Evolutionary conservation across 352 stramenopile species (phyloP), one percentile per base, ranked within the genome.

Genomic region (Pythium aphanidermatum): DNA sequence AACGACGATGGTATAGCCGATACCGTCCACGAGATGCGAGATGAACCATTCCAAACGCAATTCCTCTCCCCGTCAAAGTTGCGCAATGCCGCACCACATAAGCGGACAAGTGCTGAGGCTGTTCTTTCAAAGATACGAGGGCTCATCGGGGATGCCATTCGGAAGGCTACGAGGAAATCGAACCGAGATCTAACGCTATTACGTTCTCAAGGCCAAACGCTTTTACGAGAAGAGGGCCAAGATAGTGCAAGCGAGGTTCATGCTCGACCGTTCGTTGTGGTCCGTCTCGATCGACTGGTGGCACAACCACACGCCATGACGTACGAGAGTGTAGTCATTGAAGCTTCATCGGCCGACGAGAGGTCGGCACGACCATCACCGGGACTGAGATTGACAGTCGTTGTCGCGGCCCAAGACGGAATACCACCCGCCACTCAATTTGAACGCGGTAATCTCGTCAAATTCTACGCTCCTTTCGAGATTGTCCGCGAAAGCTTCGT

Each of bases 111-210:
- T 31, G 26, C 43, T 3, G 53, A 74, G 31, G 49, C 41, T 0
- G 48, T 60, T 28, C 33, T 67, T 19, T 37, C 50, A 12, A 86
- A 76, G 54, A 78, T 85, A 42, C 73, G 71, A 13, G 74, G 76
- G 24, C 50, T 50, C 4, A 38, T 88, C n/a, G 76, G 76, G 6
- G 76, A 82, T 5, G 46, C 66, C 12, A 61, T 88, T 38, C 66
- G 70, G 4, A 74, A 74, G 35, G 71, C 76, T 0, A 60, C 69
- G 38, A 65, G 76, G 0, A 74, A 68, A 49, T 69, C 58, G 0
- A 75, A 74, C 12, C 62, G 74, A 3, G 76, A 88, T 24, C 56
- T 86, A 27, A 88, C 76, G 9, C 35, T 88, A 31, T 42, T 88
- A 2, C 58, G 71, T 9, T 81, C 71, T 0, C 57, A 72, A 4